Evolutionary conservation across 2,329 filamentous ascomycete genomes (phyloP).

Genomic region (Phaeophleospora eucalypticola): DNA sequence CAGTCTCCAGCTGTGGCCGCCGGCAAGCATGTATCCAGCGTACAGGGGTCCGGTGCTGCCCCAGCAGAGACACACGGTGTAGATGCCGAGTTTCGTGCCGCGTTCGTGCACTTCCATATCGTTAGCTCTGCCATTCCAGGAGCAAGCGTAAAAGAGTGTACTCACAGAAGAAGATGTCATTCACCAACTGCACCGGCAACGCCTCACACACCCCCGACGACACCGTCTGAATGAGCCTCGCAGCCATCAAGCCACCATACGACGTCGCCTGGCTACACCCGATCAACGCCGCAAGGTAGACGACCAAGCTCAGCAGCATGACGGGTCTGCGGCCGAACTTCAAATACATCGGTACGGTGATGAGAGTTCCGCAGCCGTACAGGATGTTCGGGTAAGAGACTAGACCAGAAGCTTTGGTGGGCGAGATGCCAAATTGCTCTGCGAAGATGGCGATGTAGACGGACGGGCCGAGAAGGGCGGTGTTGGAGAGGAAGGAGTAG

Average conservation of each 20-base stretch:
- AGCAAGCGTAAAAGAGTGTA: background rate
- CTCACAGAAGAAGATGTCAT: constrained; percentile 44
- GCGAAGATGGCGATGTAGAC: constrained; percentile 56
- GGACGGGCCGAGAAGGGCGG: constrained; percentile 53
- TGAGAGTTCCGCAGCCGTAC: constrained; percentile 55
- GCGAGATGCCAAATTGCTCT: constrained; percentile 49
- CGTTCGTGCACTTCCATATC: constrained; percentile 37
- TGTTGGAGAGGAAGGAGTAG: constrained; percentile 58
- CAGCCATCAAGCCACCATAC: constrained; percentile 41
- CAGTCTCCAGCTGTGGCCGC: constrained; percentile 55
- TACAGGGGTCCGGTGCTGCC: constrained; percentile 55
- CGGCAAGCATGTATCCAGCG: constrained; percentile 57
- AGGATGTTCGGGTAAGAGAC: constrained; percentile 58
- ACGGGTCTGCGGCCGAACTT: constrained; percentile 45
- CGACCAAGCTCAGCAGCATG: constrained; percentile 40
- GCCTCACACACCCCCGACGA: constrained; percentile 46
- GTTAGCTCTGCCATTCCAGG: constrained; percentile 11
- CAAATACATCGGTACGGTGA: constrained; percentile 56
- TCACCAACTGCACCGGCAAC: constrained; percentile 46
- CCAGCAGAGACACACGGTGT: constrained; percentile 56
- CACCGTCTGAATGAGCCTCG: constrained; percentile 41
- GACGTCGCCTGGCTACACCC: constrained; percentile 40
- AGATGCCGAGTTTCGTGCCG: constrained; percentile 53
- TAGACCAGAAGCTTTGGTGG: constrained; percentile 51
- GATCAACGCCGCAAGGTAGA: constrained; percentile 42